These are phyloP conservation scores for Umbilicus rupestris DNA, from an alignment of 164 flowering plant genomes.

Conservation along the genomic window DNA sequence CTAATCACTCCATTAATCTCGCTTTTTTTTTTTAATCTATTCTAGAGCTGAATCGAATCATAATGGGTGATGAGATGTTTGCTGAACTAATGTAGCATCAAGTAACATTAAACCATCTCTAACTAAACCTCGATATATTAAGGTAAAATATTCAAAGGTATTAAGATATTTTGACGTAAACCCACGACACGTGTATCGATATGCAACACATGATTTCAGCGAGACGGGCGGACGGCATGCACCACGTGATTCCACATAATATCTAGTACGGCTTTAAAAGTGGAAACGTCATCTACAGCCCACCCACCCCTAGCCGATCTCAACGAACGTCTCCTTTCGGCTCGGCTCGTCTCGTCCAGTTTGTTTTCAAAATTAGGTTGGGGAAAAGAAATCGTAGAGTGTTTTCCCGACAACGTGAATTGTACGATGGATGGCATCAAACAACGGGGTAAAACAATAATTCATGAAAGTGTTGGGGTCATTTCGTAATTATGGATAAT, in stretches of 20 bases:
- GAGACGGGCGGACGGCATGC: neutral
- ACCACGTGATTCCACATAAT: slow-evolving; percentile 4
- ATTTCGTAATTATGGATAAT: too few relatives aligned
- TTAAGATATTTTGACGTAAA: neutral
- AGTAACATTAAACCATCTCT: too few relatives aligned
- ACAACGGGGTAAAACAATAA: too few relatives aligned
- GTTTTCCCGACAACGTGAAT: neutral
- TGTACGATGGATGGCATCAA: neutral
- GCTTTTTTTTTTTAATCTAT: too few relatives aligned
- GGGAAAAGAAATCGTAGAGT: too few relatives aligned
- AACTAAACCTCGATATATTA: too few relatives aligned
- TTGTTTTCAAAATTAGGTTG: neutral
- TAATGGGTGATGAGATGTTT: too few relatives aligned
- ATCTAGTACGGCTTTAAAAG: neutral
- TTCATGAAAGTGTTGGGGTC: too few relatives aligned
- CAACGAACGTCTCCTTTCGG: neutral
- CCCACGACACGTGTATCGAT: neutral
- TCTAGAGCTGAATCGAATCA: too few relatives aligned
- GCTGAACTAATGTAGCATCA: too few relatives aligned
- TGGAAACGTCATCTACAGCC: neutral
- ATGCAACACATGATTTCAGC: neutral
- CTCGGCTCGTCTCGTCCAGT: neutral
- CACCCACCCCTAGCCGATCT: neutral
- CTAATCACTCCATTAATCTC: too few relatives aligned
- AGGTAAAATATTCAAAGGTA: too few relatives aligned